phyloP scores from a whole-genome alignment of 1,139 yeast species.

The Groenewaldozyma auringiensis region DNA sequence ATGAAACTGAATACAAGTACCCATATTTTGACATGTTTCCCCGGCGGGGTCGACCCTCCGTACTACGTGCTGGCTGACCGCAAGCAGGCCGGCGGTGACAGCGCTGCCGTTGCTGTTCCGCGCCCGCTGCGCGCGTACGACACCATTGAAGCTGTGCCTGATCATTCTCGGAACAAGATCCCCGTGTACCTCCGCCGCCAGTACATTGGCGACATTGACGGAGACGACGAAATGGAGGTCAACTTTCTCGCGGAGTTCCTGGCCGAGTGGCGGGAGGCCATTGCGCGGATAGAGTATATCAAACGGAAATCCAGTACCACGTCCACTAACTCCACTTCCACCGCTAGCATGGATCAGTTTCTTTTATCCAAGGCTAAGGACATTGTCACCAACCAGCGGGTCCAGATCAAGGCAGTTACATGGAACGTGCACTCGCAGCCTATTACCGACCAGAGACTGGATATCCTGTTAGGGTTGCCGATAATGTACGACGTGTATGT shows the following conservation, averaged over 20 bases:
- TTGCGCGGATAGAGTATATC: constrained; percentile 10
- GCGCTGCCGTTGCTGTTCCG: neutral
- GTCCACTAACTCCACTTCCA: constrained; percentile 5
- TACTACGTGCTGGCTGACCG: constrained; percentile 18
- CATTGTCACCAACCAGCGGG: constrained; percentile 13
- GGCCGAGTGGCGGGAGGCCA: constrained; percentile 22
- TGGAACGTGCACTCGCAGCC: constrained; percentile 45
- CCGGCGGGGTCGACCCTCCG: constrained; percentile 18
- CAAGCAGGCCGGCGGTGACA: constrained; percentile 13
- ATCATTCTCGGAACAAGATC: constrained; percentile 5
- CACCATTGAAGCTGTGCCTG: constrained; percentile 2
- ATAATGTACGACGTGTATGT: constrained; percentile 34
- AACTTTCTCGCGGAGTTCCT: constrained; percentile 19
- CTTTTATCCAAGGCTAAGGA: neutral
- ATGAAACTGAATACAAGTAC: constrained; percentile 17
- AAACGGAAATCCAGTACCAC: constrained; percentile 1
- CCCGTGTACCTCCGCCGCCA: constrained; percentile 20
- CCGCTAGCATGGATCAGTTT: constrained; percentile 6
- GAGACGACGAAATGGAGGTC: constrained; percentile 12
- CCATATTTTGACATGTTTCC: constrained; percentile 19
- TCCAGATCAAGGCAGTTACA: constrained; percentile 31
- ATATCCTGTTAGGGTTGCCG: constrained; percentile 22
- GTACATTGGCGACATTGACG: constrained; percentile 22
- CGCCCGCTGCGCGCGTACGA: constrained; percentile 1
- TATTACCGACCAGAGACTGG: constrained; percentile 21